phyloP scores from a whole-genome alignment of 345 rosid genomes.

The Aquilaria malaccensis region DNA sequence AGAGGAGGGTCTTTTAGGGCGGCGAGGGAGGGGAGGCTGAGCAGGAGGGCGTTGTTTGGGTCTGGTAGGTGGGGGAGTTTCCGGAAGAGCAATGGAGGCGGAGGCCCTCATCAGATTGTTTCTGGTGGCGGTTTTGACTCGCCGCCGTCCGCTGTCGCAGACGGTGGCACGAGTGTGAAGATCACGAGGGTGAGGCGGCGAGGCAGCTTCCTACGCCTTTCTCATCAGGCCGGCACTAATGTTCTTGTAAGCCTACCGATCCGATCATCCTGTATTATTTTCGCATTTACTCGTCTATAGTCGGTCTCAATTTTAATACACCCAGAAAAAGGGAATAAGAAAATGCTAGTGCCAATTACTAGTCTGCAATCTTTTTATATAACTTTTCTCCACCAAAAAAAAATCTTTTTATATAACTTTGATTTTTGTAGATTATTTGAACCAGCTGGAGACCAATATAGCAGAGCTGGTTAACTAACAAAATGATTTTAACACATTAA shows the following conservation, averaged over 20 bases:
- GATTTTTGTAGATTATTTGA: no score
- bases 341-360: no score
- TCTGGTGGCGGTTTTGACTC: conserved; percentile 20
- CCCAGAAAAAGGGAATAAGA: no score
- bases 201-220: conserved; percentile 29
- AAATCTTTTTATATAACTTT: no score
- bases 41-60: conserved; percentile 23
- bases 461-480: no score
- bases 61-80: conserved; percentile 49
- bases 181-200: conserved; percentile 37
- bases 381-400: no score
- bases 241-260: conserved; percentile 36
- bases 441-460: no score
- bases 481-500: no score
- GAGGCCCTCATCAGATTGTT: neutral
- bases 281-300: no score
- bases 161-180: conserved; percentile 28
- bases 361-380: no score
- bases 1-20: conserved; percentile 26
- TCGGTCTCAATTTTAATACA: no score
- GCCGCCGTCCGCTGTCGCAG: conserved; percentile 6
- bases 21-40: conserved; percentile 19
- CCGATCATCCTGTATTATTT: no score
- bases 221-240: conserved; percentile 33
- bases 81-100: conserved; percentile 24